These are phyloP conservation scores for Colletotrichum chlorophyti DNA, from an alignment of 2,329 filamentous ascomycete species.

Conservation along the genomic window DNA sequence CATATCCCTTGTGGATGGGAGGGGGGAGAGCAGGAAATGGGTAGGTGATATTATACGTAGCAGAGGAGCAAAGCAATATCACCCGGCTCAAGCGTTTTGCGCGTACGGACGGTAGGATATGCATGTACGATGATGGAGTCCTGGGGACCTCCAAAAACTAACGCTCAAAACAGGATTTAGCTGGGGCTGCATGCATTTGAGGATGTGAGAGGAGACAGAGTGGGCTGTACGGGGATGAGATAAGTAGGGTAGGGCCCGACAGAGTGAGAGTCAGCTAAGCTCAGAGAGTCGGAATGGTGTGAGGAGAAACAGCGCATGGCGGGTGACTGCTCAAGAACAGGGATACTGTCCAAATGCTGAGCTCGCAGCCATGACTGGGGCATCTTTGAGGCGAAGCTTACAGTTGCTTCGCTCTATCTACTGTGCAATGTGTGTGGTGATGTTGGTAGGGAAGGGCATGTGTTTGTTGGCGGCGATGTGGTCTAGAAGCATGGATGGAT, in stretches of 20 bases:
- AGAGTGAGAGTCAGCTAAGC: neutral
- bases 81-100: neutral
- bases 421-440: too few relatives aligned
- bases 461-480: too few relatives aligned
- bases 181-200: neutral
- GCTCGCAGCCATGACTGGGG: too few relatives aligned
- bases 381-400: slow-evolving; percentile 1
- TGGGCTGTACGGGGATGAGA: slow-evolving; percentile 3
- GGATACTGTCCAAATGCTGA: too few relatives aligned
- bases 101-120: slow-evolving; percentile 1
- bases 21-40: slow-evolving; percentile 5
- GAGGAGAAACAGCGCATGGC: slow-evolving; percentile 10
- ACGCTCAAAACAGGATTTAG: slow-evolving; percentile 15
- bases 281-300: slow-evolving; percentile 4
- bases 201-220: neutral
- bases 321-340: neutral
- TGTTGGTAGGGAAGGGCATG: too few relatives aligned
- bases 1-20: neutral
- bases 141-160: neutral
- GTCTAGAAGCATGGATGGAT: slow-evolving; percentile 9
- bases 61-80: neutral
- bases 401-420: too few relatives aligned
- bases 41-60: neutral
- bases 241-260: neutral
- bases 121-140: slow-evolving; percentile 9